Conservation (phyloP, 1,139 yeast species). For the Blastobotrys capitulatus region DNA sequence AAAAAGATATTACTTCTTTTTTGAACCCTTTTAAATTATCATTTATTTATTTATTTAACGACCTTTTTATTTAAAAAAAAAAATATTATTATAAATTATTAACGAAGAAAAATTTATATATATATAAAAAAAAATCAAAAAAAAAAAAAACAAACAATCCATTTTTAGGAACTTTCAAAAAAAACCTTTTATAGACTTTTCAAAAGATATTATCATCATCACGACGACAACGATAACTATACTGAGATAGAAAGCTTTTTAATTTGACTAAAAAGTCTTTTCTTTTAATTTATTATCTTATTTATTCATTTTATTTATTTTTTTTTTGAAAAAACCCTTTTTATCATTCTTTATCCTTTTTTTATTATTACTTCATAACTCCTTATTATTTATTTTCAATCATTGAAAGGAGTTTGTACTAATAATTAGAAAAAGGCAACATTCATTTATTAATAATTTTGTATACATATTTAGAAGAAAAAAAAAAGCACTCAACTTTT, state of each 20-base stretch:
- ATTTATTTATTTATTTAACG: not conserved
- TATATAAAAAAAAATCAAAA: not conserved
- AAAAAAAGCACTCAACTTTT: not conserved
- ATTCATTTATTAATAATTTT: not conserved
- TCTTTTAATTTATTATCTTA: constrained; percentile 2
- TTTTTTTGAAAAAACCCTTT: too few species aligned
- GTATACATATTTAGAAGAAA: not conserved
- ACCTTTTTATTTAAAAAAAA: not conserved
- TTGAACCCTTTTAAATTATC: not conserved
- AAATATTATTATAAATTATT: not conserved
- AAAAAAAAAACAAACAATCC: too few species aligned
- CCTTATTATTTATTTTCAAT: constrained; percentile 2
- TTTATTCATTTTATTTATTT: not conserved
- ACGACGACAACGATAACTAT: not conserved
- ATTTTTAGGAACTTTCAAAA: too few species aligned
- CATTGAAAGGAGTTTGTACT: not conserved
- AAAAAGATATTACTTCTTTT: too few species aligned
- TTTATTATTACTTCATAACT: not conserved
- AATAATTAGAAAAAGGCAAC: not conserved
- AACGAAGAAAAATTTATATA: not conserved
- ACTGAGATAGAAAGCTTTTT: not conserved
- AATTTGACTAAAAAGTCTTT: not conserved
- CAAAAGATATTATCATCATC: not conserved
- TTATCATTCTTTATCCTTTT: not conserved
- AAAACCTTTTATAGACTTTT: not conserved